Evolutionary conservation across 352 stramenopile genomes (phyloP), one percentile per base, ranked within the genome.

Genomic region (Phytophthora kernoviae): DNA sequence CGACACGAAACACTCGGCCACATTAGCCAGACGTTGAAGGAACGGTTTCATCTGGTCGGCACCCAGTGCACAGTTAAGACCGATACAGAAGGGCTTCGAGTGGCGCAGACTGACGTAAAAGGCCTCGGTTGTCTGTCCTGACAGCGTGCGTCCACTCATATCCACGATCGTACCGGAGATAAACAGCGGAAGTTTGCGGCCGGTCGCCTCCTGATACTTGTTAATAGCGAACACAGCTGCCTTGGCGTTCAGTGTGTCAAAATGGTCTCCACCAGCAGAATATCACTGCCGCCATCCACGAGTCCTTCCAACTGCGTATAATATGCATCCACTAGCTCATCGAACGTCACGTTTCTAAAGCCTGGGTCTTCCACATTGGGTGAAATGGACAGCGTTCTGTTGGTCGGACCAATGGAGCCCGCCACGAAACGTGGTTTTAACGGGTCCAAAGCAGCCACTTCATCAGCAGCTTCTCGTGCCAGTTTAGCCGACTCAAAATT

Each of bases 181-280:
- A 76, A 99, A 98, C 21, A 99, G 79, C 51, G 96, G 96, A 57
- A 98, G 88, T 50, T 96, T 90, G 27, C 94, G 62, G 14, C 84
- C 81, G 41, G 75, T 94, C 20, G 96, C 82, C 57, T 98, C 93
- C 55, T 98, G 78, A 65, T 94, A 98, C 60, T 97, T 81, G 46
- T 95, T 85, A 57, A 98, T 84, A 2, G 96, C 95, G 69, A 97
- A 99, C 34, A 98, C 79, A 1, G 96, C 96, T 17, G 96, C 96
- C 79, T 99, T 99, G 47, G 96, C 96, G 70, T 99, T 99, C 54
- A 98, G 79, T 11, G 96, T 99, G 68, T 99, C 96, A 71, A 99
- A 54, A 99, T 98, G 5, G 96, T 99, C 74, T 99, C 96, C 0
- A 99, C 94, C 49, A 99, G 97, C 41, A 99, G 72, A 58, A 99